phyloP scores from a whole-genome alignment of 2,329 filamentous ascomycete genomes.

The Stylonectria norvegica region DNA sequence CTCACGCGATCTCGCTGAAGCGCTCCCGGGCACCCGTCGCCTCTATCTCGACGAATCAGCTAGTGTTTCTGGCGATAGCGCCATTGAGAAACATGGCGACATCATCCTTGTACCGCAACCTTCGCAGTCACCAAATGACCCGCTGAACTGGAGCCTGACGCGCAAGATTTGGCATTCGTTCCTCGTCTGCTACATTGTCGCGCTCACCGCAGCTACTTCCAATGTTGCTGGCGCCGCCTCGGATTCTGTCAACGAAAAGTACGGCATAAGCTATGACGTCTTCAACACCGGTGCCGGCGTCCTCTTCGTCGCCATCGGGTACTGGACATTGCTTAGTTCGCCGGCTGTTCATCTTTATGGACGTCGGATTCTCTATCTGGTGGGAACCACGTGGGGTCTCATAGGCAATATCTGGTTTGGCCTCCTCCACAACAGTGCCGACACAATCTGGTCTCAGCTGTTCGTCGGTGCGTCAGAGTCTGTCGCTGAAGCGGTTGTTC shows the following conservation, averaged over 20 bases:
- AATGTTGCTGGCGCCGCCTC: slow-evolving; percentile 53
- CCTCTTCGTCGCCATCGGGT: slow-evolving; percentile 53
- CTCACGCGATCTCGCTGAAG: slow-evolving; percentile 19
- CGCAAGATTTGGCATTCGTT: slow-evolving; percentile 50
- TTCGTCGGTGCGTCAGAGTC: slow-evolving; percentile 57
- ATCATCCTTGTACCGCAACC: slow-evolving; percentile 53
- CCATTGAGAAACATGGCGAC: slow-evolving; percentile 35
- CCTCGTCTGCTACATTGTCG: slow-evolving; percentile 52
- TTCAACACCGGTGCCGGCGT: slow-evolving; percentile 58
- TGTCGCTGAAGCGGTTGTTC: slow-evolving; percentile 53
- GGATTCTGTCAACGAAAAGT: slow-evolving; percentile 46
- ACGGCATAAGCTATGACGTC: slow-evolving; percentile 48
- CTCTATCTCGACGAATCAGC: slow-evolving; percentile 26
- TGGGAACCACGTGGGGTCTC: slow-evolving; percentile 48
- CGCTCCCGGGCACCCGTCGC: slow-evolving; percentile 30
- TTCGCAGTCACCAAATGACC: slow-evolving; percentile 50
- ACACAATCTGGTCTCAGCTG: slow-evolving; percentile 53
- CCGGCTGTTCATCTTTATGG: slow-evolving; percentile 54
- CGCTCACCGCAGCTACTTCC: slow-evolving; percentile 52
- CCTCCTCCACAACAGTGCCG: slow-evolving; percentile 37
- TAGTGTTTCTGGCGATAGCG: slow-evolving; percentile 23
- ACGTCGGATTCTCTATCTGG: slow-evolving; percentile 50
- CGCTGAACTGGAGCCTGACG: slow-evolving; percentile 46
- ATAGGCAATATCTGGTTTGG: slow-evolving; percentile 54
- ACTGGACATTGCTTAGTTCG: slow-evolving; percentile 51